Conservation (phyloP, 257 asterid genomes). For the Scutellaria baicalensis region DNA sequence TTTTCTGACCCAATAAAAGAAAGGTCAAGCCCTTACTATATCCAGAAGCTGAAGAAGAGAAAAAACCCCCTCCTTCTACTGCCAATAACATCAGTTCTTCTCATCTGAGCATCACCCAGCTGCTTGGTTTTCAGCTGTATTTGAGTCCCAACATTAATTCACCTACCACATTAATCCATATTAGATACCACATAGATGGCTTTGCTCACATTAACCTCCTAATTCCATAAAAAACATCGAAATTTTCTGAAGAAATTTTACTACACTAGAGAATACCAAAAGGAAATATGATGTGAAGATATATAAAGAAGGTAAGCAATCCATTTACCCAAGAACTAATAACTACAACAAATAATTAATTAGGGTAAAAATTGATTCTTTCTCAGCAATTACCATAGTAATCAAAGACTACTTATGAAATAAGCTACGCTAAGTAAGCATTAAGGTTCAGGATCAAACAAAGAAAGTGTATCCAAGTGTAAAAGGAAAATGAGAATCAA, state of each 20-base stretch:
- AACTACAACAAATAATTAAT: neutral
- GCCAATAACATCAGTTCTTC: constrained; percentile 93
- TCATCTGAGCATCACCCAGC: constrained; percentile 56
- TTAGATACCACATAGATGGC: neutral
- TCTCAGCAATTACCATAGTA: neutral
- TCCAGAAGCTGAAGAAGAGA: constrained; percentile 96
- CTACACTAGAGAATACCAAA: neutral
- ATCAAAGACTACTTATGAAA: neutral
- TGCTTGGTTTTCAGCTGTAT: constrained; percentile 13
- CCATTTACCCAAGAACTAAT: neutral
- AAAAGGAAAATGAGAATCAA: neutral
- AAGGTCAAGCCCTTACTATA: constrained; percentile 94
- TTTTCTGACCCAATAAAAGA: constrained; percentile 77
- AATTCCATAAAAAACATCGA: neutral
- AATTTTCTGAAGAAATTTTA: neutral
- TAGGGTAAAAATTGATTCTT: neutral
- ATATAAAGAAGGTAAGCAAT: neutral
- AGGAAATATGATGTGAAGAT: neutral
- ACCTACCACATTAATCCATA: constrained; percentile 21
- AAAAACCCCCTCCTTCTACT: constrained; percentile 99
- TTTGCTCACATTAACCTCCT: neutral
- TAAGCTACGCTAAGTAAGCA: neutral
- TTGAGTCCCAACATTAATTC: neutral
- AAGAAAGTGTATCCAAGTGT: neutral
- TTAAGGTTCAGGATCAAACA: neutral